Evolutionary conservation across 2,329 filamentous ascomycete species (phyloP).

Genomic region (Diplodia seriata): DNA sequence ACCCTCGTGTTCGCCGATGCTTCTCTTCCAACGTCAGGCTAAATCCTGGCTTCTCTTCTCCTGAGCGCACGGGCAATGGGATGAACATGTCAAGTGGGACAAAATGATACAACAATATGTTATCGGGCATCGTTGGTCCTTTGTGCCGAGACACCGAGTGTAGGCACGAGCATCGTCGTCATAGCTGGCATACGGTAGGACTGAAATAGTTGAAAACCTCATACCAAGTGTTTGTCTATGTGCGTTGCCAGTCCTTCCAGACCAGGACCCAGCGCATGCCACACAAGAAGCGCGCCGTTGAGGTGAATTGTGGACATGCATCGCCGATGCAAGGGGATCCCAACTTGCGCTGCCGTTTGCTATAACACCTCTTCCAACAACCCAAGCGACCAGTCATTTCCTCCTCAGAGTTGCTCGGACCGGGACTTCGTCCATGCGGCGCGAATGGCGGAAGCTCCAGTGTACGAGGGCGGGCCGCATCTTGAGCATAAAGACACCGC

Average conservation of each 20-base stretch:
- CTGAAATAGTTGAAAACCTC: neutral
- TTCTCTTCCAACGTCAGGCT: neutral
- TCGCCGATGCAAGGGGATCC: neutral
- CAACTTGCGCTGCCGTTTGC: neutral
- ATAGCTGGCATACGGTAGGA: too few species aligned
- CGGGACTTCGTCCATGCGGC: slow-evolving; percentile 2
- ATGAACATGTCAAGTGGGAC: neutral
- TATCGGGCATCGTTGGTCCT: neutral
- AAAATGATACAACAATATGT: neutral
- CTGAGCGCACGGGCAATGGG: neutral
- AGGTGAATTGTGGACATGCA: neutral
- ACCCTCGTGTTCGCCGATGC: neutral
- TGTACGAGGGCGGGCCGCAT: slow-evolving; percentile 1
- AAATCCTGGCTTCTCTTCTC: neutral
- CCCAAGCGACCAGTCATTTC: slow-evolving; percentile 5
- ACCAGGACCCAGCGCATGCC: neutral
- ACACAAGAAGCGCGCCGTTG: neutral
- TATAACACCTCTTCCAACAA: neutral
- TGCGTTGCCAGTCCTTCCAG: neutral
- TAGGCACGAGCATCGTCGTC: neutral
- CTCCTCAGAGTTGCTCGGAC: neutral
- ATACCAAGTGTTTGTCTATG: neutral
- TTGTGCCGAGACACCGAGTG: neutral
- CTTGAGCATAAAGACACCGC: slow-evolving; percentile 9
- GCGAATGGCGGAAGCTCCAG: slow-evolving; percentile 11